Evolutionary conservation across 2,329 filamentous ascomycete species (phyloP).

Genomic region (Trichoderma polysporum): DNA sequence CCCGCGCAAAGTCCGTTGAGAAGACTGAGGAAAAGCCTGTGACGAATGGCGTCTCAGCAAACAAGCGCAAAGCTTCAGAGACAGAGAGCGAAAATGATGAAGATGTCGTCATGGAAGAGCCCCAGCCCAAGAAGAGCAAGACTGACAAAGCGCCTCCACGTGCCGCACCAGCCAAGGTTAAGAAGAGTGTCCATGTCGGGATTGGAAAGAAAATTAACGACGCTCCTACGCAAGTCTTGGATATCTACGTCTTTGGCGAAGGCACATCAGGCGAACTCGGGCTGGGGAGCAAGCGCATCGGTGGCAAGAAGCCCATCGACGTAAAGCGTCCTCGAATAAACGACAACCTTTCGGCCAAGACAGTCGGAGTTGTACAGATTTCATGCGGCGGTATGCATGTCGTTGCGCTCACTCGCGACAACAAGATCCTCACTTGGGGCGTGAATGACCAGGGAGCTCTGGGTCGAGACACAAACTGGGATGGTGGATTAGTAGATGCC

Average conservation of each 20-base stretch:
- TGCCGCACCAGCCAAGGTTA: slow-evolving; percentile 49
- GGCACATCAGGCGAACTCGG: slow-evolving; percentile 22
- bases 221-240: slow-evolving; percentile 26
- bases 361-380: slow-evolving; percentile 73
- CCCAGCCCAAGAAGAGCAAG: slow-evolving; percentile 30
- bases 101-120: slow-evolving; percentile 23
- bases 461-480: slow-evolving; percentile 70
- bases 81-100: slow-evolving; percentile 29
- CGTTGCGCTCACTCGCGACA: slow-evolving; percentile 73
- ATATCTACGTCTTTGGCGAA: slow-evolving; percentile 23
- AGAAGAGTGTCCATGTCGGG: slow-evolving; percentile 44
- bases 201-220: slow-evolving; percentile 70
- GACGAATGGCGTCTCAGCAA: slow-evolving; percentile 26
- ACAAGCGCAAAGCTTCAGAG: slow-evolving; percentile 32
- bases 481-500: slow-evolving; percentile 60
- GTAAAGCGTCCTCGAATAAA: slow-evolving; percentile 83
- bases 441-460: slow-evolving; percentile 84
- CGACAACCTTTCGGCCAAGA: slow-evolving; percentile 59
- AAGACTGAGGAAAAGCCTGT: slow-evolving; percentile 40
- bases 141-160: slow-evolving; percentile 23
- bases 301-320: slow-evolving; percentile 62
- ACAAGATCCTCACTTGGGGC: slow-evolving; percentile 82
- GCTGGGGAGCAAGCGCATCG: slow-evolving; percentile 47
- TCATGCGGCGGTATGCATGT: slow-evolving; percentile 82
- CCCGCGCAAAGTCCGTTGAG: slow-evolving; percentile 27